phyloP scores from a whole-genome alignment of 83 land plant species.

The Picea abies region DNA sequence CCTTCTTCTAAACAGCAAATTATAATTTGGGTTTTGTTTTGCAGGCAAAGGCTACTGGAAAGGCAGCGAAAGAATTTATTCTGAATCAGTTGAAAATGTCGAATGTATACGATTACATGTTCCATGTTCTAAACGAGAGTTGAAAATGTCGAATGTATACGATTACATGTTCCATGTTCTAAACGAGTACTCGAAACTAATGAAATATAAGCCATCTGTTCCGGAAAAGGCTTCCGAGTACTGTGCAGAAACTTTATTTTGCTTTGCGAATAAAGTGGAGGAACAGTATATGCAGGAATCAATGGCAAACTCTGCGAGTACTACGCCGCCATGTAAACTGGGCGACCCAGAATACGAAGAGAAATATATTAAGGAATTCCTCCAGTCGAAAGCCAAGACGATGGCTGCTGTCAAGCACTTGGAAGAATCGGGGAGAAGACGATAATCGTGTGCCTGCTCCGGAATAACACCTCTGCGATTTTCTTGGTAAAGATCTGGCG shows the following conservation, averaged over 20 bases:
- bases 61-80: constrained; percentile 29
- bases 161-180: too few relatives aligned
- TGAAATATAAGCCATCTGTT: too few relatives aligned
- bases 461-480: too few relatives aligned
- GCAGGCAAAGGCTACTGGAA: constrained; percentile 36
- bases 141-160: constrained; percentile 24
- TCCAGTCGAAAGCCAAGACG: not conserved
- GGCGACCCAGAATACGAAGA: constrained; percentile 11
- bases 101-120: not conserved
- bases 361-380: not conserved
- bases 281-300: constrained; percentile 25
- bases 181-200: too few relatives aligned
- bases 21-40: too few relatives aligned
- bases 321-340: constrained; percentile 23
- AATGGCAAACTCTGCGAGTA: constrained; percentile 13
- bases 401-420: not conserved
- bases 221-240: too few relatives aligned
- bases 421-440: too few relatives aligned
- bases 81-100: constrained; percentile 30
- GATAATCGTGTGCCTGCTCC: too few relatives aligned
- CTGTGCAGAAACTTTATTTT: too few relatives aligned
- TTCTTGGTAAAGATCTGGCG: too few relatives aligned
- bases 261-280: constrained; percentile 1
- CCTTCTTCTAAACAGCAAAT: too few relatives aligned
- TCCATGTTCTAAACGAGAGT: not conserved